Evolutionary conservation across 352 stramenopile species (phyloP).

Genomic region (Pythium inflatum): DNA sequence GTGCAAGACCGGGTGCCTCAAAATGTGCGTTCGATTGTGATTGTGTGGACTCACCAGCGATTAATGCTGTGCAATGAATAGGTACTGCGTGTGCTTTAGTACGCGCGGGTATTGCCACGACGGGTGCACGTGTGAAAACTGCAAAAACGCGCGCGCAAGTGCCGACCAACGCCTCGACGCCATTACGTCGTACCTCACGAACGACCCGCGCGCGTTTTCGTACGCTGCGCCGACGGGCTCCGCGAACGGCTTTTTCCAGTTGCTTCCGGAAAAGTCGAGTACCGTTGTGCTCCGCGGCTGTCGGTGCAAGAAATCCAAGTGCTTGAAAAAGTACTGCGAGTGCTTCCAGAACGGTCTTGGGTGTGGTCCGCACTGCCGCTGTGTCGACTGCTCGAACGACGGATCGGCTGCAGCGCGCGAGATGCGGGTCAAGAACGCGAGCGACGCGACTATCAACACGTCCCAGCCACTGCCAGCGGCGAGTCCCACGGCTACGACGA

Average conservation of each 20-base stretch:
- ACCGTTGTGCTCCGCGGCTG: constrained; percentile 86
- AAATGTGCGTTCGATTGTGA: constrained; percentile 65
- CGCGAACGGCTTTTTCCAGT: constrained; percentile 56
- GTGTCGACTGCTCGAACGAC: constrained; percentile 94
- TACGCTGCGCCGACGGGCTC: constrained; percentile 34
- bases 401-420: constrained; percentile 37
- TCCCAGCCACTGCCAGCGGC: neutral
- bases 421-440: constrained; percentile 36
- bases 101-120: constrained; percentile 79
- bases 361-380: constrained; percentile 95
- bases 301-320: constrained; percentile 97
- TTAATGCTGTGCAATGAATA: too few species aligned
- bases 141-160: constrained; percentile 66
- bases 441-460: neutral
- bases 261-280: constrained; percentile 77
- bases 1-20: constrained; percentile 86
- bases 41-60: too few species aligned
- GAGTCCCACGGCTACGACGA: neutral
- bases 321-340: constrained; percentile 98
- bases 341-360: constrained; percentile 95
- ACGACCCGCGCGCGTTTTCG: constrained; percentile 79
- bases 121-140: constrained; percentile 71
- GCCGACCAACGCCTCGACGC: constrained; percentile 68
- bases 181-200: constrained; percentile 78
- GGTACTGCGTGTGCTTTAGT: constrained; percentile 86